Evolutionary conservation across 148 eudicot genomes (phyloP).

Genomic region (Selenicereus undatus): DNA sequence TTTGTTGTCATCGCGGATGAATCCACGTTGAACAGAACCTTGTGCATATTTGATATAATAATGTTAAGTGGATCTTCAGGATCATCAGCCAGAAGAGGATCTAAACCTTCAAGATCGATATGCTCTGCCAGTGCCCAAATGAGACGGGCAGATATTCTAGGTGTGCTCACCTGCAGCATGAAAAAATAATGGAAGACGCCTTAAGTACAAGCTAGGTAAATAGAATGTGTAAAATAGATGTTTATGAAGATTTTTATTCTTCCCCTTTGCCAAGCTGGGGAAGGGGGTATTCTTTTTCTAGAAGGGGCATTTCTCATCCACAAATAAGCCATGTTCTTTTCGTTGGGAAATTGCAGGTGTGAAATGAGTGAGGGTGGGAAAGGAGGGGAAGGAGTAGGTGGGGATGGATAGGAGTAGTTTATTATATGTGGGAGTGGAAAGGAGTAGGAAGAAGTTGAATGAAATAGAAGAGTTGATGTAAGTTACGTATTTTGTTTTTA

Average conservation of each 20-base stretch:
- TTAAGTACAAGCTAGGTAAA: not conserved
- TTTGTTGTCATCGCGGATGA: conserved; percentile 78
- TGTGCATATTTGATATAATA: conserved; percentile 74
- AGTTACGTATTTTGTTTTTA: no score
- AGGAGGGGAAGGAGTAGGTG: no score
- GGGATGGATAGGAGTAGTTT: no score
- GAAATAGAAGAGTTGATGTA: no score
- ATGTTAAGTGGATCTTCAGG: conserved; percentile 91
- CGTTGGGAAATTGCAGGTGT: no score
- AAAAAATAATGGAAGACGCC: conserved; percentile 6
- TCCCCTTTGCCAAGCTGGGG: no score
- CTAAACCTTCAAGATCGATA: conserved; percentile 90
- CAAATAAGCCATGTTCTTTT: no score
- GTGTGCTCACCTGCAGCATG: conserved; percentile 74
- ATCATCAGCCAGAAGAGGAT: conserved; percentile 95
- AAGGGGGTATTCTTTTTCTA: not conserved
- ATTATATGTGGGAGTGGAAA: no score
- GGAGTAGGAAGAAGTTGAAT: no score
- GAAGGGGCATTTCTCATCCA: not conserved
- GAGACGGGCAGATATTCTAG: conserved; percentile 80
- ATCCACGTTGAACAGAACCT: conserved; percentile 76
- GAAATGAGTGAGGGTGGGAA: no score
- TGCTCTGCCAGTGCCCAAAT: conserved; percentile 95
- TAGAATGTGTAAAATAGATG: not conserved
- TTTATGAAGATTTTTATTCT: no score